Conservation (phyloP, 1,139 yeast species). For the Hyphopichia burtonii region DNA sequence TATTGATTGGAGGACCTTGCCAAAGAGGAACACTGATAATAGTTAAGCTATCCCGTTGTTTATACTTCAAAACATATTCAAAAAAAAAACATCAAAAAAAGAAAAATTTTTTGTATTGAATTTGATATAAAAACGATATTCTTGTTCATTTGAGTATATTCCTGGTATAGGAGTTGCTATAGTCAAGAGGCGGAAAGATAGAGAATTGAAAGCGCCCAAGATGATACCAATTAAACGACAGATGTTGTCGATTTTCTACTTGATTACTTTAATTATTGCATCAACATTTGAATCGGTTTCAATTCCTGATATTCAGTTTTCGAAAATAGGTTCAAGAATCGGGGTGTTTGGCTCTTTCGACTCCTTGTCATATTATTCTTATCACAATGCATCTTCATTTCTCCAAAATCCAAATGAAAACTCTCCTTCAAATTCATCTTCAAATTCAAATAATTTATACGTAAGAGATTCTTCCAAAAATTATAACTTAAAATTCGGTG, state of each 20-base stretch:
- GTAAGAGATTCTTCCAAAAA: slow-evolving; percentile 28
- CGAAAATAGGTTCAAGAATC: slow-evolving; percentile 39
- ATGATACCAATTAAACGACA: not conserved
- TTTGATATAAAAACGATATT: too few species aligned
- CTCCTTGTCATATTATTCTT: slow-evolving; percentile 57
- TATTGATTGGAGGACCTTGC: too few species aligned
- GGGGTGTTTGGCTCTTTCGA: slow-evolving; percentile 67
- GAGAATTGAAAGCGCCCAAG: not conserved
- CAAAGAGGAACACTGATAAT: too few species aligned
- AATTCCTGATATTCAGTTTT: slow-evolving; percentile 34
- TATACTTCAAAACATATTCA: too few species aligned
- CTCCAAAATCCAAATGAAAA: slow-evolving; percentile 13
- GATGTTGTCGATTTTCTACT: not conserved
- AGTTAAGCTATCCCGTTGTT: too few species aligned
- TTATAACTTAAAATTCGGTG: slow-evolving; percentile 29
- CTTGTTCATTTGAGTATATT: too few species aligned
- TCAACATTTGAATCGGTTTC: not conserved
- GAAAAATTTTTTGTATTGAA: too few species aligned
- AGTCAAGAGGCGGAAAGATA: too few species aligned
- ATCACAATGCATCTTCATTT: slow-evolving; percentile 45
- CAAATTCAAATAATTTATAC: slow-evolving; percentile 22
- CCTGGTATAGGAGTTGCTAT: too few species aligned
- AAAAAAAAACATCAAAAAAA: too few species aligned
- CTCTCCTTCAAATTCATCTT: slow-evolving; percentile 12
- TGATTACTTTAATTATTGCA: slow-evolving; percentile 1